Evolutionary conservation across 305 asterid species (phyloP).

Genomic region (Nicotiana rustica): DNA sequence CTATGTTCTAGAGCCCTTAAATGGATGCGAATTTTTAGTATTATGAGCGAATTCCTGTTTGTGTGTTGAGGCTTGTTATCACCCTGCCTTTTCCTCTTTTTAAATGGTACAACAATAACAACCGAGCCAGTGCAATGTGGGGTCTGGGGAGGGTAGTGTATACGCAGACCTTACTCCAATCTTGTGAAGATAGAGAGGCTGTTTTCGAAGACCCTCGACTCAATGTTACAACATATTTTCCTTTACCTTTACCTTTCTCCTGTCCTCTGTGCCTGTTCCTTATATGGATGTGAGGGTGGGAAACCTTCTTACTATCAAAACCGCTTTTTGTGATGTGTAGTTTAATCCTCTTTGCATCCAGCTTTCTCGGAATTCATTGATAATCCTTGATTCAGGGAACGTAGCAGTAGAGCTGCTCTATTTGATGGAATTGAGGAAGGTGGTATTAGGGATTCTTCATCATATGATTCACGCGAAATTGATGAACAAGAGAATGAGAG

Average conservation of each 20-base stretch:
- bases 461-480: constrained; percentile 84
- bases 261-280: background rate
- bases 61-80: background rate
- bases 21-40: background rate
- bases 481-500: constrained; percentile 91
- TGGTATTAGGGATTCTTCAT: constrained; percentile 80
- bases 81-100: background rate
- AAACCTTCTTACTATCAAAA: background rate
- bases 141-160: too few relatives aligned
- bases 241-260: background rate
- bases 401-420: constrained; percentile 74
- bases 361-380: background rate
- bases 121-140: too few relatives aligned
- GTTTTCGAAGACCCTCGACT: too few relatives aligned
- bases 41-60: background rate
- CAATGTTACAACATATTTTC: too few relatives aligned
- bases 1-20: background rate
- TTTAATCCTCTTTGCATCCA: background rate
- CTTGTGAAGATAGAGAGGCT: too few relatives aligned
- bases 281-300: background rate
- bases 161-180: too few relatives aligned
- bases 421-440: constrained; percentile 99
- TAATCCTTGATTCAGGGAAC: constrained; percentile 65
- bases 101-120: background rate
- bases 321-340: background rate